phyloP scores from a whole-genome alignment of 163 green algal species.

The Chlamydomonas reinhardtii region DNA sequence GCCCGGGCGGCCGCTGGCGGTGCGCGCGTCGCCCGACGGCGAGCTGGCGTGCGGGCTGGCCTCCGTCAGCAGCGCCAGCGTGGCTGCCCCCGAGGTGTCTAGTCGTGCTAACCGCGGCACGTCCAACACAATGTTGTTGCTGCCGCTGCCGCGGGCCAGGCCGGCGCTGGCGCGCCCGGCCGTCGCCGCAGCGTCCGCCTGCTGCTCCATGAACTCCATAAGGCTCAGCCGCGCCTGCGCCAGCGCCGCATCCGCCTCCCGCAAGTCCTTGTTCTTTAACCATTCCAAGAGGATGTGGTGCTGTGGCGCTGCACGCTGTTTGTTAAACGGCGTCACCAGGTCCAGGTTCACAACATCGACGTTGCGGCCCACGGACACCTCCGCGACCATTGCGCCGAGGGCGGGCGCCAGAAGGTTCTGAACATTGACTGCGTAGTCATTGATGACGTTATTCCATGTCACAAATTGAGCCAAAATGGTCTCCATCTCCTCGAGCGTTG shows the following conservation, averaged over 20 bases:
- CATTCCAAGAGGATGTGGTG: conserved; percentile 38
- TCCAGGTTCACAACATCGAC: conserved; percentile 36
- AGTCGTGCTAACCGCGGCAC: conserved; percentile 1
- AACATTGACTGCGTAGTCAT: conserved; percentile 45
- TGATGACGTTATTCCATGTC: conserved; percentile 49
- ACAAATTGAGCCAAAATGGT: conserved; percentile 42
- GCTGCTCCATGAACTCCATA: conserved; percentile 21
- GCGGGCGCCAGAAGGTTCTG: conserved; percentile 39
- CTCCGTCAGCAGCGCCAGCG: conserved; percentile 18
- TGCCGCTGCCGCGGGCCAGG: not conserved
- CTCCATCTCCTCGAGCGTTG: conserved; percentile 36
- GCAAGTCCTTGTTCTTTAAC: conserved; percentile 43
- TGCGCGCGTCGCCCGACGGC: not conserved
- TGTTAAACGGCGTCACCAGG: conserved; percentile 47
- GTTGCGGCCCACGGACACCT: conserved; percentile 20
- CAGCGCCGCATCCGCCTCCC: conserved; percentile 28
- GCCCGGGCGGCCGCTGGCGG: not conserved
- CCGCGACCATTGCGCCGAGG: conserved; percentile 25
- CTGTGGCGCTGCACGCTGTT: conserved; percentile 36
- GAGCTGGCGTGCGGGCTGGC: not conserved
- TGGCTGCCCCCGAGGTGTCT: conserved; percentile 24
- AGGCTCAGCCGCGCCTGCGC: conserved; percentile 23
- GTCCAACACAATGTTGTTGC: not conserved
- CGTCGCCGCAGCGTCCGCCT: conserved; percentile 7
- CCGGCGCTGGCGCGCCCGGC: not conserved